Conservation (phyloP, 2,329 filamentous ascomycete species). For the Aspergillus thermomutatus region DNA sequence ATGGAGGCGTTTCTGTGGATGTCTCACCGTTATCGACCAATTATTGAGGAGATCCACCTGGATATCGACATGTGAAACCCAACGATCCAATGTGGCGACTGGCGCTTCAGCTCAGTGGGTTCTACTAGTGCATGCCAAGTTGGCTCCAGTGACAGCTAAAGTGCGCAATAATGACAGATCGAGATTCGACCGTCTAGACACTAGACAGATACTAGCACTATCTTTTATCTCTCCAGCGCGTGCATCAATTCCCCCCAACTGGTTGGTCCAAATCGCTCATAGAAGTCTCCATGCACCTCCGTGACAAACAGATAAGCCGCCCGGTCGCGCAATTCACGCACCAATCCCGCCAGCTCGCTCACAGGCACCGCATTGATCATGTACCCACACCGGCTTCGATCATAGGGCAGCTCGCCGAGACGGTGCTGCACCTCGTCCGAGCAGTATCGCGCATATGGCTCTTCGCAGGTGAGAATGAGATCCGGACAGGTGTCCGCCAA, state of each 20-base stretch:
- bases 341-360: constrained; percentile 8
- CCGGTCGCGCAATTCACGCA: constrained; percentile 12
- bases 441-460: constrained; percentile 10
- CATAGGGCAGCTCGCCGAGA: constrained; percentile 3
- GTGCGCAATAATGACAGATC: neutral
- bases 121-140: too few relatives aligned
- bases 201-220: too few relatives aligned
- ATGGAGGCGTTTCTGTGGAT: neutral
- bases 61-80: too few relatives aligned
- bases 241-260: constrained; percentile 12
- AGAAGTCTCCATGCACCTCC: constrained; percentile 13
- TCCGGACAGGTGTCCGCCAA: constrained; percentile 8
- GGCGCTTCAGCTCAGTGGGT: too few relatives aligned
- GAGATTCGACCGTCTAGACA: too few relatives aligned
- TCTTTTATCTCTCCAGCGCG: constrained; percentile 1
- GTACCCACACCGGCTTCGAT: constrained; percentile 9
- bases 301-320: constrained; percentile 14
- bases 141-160: too few relatives aligned
- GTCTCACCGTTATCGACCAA: neutral
- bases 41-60: too few relatives aligned
- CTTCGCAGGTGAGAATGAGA: constrained; percentile 14
- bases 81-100: too few relatives aligned
- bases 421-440: constrained; percentile 13
- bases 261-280: constrained; percentile 13
- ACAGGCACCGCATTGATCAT: constrained; percentile 14